These are phyloP conservation scores for Triticum dicoccoides DNA, from an alignment of 176 grass and related monocot genomes.

Conservation along the genomic window DNA sequence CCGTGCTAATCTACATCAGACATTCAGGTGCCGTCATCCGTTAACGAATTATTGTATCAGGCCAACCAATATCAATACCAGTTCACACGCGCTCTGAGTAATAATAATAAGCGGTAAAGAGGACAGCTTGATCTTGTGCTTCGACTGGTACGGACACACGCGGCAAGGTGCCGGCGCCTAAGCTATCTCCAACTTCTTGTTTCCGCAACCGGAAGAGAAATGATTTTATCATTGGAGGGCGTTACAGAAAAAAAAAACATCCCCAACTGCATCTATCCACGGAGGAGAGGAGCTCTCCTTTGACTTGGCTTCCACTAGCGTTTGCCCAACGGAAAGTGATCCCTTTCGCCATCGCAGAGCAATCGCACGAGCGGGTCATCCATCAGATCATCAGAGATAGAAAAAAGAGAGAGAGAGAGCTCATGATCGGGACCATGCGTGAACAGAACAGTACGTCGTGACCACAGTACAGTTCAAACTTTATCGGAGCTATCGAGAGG, in stretches of 20 bases:
- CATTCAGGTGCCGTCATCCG: not conserved
- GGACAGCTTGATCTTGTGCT: not conserved
- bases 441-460: slow-evolving; percentile 27
- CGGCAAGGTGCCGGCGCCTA: not conserved
- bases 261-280: slow-evolving; percentile 10
- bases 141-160: not conserved
- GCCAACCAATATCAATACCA: not conserved
- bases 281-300: not conserved
- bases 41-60: not conserved
- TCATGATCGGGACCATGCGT: slow-evolving; percentile 23
- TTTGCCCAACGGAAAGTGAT: not conserved
- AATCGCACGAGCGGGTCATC: slow-evolving; percentile 2
- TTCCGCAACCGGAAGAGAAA: no score
- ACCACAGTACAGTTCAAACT: slow-evolving; percentile 10
- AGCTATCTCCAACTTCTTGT: no score
- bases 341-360: not conserved
- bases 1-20: slow-evolving; percentile 2
- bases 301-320: slow-evolving; percentile 42
- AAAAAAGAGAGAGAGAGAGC: no score
- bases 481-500: no score
- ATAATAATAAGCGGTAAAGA: not conserved
- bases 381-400: no score
- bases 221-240: not conserved
- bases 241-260: not conserved
- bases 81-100: not conserved